Base-by-base conservation (phyloP, 2,329 filamentous ascomycete species). In the Cadophora malorum region DNA sequence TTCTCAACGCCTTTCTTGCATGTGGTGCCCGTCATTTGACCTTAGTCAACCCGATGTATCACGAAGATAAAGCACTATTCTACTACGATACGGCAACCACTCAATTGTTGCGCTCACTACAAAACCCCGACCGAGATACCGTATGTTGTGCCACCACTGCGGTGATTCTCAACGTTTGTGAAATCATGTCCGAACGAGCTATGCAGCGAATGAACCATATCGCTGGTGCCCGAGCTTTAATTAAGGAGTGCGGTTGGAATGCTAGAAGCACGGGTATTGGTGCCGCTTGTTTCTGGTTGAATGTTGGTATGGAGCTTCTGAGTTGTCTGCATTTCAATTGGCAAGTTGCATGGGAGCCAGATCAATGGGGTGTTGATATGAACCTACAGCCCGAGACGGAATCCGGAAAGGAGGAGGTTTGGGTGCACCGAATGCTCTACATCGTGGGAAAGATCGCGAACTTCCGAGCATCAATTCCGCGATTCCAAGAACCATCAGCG, bases 211-310 rank as follows among this genome's bases (percentile, higher is more conserved):
- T 96, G 90, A 94, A 92, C 73, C 94, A 97, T 76, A 94, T 95
- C 72, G 90, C 91, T 0, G 93, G 93, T 5, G 93, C 93, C 10
- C 86, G 93, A 64, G 93, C 93, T 1, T 82, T 97, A 61, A 94
- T 97, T 74, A 92, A 93, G 69, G 93, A 97, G 76, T 97, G 94
- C 75, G 88, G 90, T 4, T 97, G 95, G 95, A 91, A 93, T 74
- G 93, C 93, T 0, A 88, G 84, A 70, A 91, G 91, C 45, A 86
- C 85, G 0, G 94, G 94, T 0, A 88, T 97, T 23, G 94, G 93
- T 0, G 88, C 90, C 0, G 93, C 94, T 0, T 97, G 94, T 78
- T 97, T 97, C 80, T 97, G 95, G 94, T 83, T 97, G 47, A 97
- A 96, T 74, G 89, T 97, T 19, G 91, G 91, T 19, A 91, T 97